Conservation (phyloP, 2,329 filamentous ascomycete species). For the Huntiella abstrusa region DNA sequence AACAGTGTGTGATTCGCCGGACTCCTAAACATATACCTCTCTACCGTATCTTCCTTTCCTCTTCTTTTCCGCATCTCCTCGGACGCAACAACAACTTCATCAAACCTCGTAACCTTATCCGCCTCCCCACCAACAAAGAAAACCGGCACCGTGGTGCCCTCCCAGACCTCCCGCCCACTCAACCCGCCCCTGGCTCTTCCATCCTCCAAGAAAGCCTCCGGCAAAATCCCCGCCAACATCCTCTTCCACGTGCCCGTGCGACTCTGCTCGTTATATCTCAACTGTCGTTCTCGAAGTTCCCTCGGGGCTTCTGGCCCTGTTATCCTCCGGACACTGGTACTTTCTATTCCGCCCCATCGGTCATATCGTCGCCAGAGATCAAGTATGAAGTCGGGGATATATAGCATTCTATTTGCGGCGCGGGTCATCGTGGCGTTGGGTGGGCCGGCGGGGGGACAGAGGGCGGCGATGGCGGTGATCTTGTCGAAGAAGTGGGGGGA, state of each 20-base stretch:
- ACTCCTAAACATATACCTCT: conserved; percentile 50
- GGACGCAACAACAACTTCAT: conserved; percentile 50
- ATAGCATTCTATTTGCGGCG: conserved; percentile 38
- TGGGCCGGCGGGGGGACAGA: conserved; percentile 59
- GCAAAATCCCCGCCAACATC: conserved; percentile 53
- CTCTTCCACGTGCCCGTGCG: conserved; percentile 65
- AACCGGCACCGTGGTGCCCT: conserved; percentile 50
- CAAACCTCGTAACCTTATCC: conserved; percentile 57
- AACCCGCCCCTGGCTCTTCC: conserved; percentile 41
- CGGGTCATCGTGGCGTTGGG: conserved; percentile 26
- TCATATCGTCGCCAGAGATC: conserved; percentile 63
- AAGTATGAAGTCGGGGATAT: conserved; percentile 54
- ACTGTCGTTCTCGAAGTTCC: conserved; percentile 47
- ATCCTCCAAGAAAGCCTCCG: conserved; percentile 31
- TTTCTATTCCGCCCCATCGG: conserved; percentile 56
- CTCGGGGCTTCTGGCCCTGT: conserved; percentile 47
- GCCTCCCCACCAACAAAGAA: conserved; percentile 61
- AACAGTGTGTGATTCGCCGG: conserved; percentile 72
- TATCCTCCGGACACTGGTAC: conserved; percentile 61
- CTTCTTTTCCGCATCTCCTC: conserved; percentile 11
- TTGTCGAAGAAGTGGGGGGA: conserved; percentile 24
- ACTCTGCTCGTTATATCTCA: conserved; percentile 66
- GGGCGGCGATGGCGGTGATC: conserved; percentile 51
- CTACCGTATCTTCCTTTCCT: conserved; percentile 31
- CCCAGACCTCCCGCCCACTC: conserved; percentile 54